Conservation (phyloP, 2,329 filamentous ascomycete genomes). For the Aspergillus tamarii region DNA sequence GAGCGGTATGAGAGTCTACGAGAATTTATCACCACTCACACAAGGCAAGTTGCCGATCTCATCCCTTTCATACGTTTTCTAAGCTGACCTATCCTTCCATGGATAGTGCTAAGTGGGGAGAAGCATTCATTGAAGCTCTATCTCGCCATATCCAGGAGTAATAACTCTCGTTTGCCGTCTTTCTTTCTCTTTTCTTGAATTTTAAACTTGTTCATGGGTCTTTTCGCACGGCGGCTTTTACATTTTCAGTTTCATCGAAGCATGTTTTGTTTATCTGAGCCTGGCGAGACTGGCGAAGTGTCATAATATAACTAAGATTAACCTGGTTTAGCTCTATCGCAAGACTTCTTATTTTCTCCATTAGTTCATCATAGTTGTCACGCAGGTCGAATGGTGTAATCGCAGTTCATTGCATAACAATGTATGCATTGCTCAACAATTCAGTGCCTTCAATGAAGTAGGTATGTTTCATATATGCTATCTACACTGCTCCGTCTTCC, state of each 20-base stretch:
- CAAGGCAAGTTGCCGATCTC: slow-evolving; percentile 55
- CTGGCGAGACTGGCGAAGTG: not conserved
- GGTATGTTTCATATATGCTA: not conserved
- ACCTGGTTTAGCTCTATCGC: no score
- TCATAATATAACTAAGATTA: not conserved
- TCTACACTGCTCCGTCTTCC: not conserved
- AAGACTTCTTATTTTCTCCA: no score
- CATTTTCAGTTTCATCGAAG: not conserved
- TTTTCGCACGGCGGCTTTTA: not conserved
- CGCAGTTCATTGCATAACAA: no score
- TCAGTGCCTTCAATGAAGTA: not conserved
- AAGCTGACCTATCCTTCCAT: not conserved
- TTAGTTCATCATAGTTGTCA: no score
- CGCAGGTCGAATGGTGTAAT: no score
- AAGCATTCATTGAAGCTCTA: slow-evolving; percentile 28
- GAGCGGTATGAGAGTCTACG: slow-evolving; percentile 82
- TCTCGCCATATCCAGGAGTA: not conserved
- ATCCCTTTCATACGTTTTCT: not conserved
- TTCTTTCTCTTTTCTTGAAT: not conserved
- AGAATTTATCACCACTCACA: slow-evolving; percentile 91
- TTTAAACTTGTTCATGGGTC: no score
- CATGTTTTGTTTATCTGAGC: not conserved
- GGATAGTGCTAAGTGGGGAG: slow-evolving; percentile 37
- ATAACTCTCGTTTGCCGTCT: not conserved
- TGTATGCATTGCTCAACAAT: not conserved